Evolutionary conservation across 2,329 filamentous ascomycete genomes (phyloP).

Genomic region (Chalara sp.): DNA sequence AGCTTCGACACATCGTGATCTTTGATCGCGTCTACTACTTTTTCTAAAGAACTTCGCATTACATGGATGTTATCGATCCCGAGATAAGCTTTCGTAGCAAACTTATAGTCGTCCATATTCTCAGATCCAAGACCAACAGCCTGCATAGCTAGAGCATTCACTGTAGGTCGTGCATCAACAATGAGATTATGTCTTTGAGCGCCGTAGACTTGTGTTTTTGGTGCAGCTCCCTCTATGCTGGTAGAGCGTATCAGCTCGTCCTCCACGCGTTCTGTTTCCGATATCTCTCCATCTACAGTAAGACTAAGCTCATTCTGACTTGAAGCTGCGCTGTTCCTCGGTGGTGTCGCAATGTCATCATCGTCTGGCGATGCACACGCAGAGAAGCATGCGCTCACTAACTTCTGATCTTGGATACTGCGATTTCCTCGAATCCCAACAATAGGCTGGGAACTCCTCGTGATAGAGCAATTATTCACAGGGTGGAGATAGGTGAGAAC

Average conservation of each 20-base stretch:
- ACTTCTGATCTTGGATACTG: slow-evolving; percentile 91
- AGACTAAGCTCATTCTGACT: slow-evolving; percentile 44
- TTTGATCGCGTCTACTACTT: slow-evolving; percentile 87
- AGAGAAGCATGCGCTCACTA: slow-evolving; percentile 87
- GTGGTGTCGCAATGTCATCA: slow-evolving; percentile 15
- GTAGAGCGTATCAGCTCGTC: slow-evolving; percentile 56
- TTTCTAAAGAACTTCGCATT: slow-evolving; percentile 85
- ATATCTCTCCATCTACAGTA: slow-evolving; percentile 38
- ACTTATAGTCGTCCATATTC: slow-evolving; percentile 96
- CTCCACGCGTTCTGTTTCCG: slow-evolving; percentile 59
- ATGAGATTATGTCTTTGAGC: slow-evolving; percentile 92
- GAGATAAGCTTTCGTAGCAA: slow-evolving; percentile 83
- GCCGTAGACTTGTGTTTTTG: slow-evolving; percentile 69
- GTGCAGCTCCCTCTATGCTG: slow-evolving; percentile 40
- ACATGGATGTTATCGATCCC: slow-evolving; percentile 98
- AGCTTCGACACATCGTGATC: slow-evolving; percentile 83
- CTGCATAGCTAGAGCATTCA: slow-evolving; percentile 94
- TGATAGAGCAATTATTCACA: slow-evolving; percentile 94
- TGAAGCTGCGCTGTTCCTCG: slow-evolving; percentile 33
- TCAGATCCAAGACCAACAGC: slow-evolving; percentile 89
- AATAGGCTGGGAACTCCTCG: slow-evolving; percentile 85
- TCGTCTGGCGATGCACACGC: slow-evolving; percentile 37
- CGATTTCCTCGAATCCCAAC: slow-evolving; percentile 81
- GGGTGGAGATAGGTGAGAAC: slow-evolving; percentile 91
- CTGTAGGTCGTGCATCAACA: slow-evolving; percentile 86